Evolutionary conservation across 2,329 filamentous ascomycete species (phyloP).

Genomic region (Pseudogymnoascus sp.): DNA sequence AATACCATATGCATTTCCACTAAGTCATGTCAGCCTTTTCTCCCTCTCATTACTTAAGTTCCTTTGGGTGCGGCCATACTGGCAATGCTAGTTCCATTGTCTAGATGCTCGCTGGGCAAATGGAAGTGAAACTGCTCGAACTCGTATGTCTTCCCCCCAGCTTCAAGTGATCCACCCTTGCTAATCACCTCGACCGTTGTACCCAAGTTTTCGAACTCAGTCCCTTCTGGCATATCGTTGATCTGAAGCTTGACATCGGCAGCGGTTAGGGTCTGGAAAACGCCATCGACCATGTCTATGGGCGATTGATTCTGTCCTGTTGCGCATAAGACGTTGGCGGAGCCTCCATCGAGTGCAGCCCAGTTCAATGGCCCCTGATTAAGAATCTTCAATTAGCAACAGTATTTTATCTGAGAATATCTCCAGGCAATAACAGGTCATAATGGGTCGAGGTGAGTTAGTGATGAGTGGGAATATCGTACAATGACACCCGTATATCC

Average conservation of each 20-base stretch:
- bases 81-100: slow-evolving; percentile 36
- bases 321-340: neutral
- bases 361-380: slow-evolving; percentile 1
- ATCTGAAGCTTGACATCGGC: neutral
- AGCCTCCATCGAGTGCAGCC: neutral
- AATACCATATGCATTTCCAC: slow-evolving; percentile 55
- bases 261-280: neutral
- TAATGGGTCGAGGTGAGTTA: neutral
- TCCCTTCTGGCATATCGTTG: neutral
- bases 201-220: slow-evolving; percentile 9
- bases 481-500: slow-evolving; percentile 32
- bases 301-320: slow-evolving; percentile 3
- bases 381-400: neutral
- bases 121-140: slow-evolving; percentile 50
- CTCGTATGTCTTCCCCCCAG: slow-evolving; percentile 11
- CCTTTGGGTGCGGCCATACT: slow-evolving; percentile 25
- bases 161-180: slow-evolving; percentile 8
- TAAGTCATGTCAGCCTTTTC: slow-evolving; percentile 11
- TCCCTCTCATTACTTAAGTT: slow-evolving; percentile 7
- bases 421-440: neutral
- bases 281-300: neutral
- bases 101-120: slow-evolving; percentile 49
- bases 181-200: slow-evolving; percentile 9
- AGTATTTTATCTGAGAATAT: neutral
- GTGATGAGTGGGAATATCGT: slow-evolving; percentile 11